Evolutionary conservation across 257 asterid species (phyloP), one percentile per base, ranked within the genome.

Genomic region (Solanum tarapatanum): DNA sequence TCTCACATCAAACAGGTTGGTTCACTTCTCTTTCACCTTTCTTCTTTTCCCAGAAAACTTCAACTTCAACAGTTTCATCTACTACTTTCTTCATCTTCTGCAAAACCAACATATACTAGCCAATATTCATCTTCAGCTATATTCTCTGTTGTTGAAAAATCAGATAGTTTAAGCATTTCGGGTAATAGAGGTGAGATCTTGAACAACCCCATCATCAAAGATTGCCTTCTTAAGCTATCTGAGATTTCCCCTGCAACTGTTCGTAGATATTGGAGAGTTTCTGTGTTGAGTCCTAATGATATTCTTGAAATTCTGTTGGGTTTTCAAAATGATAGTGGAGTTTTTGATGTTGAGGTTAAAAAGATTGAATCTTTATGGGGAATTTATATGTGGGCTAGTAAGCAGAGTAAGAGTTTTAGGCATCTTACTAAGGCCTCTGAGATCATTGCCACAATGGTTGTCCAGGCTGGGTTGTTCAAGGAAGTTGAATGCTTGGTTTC

Each of bases 391-490:
- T 92, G 93, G 97, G 96, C 94, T 30, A 90, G 92, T 83, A 89
- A 90, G 86, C 91, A 93, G 62, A 55, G 72, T 89, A 68, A 84
- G 90, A 94, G 75, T 28, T 92, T 93, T 89, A 90, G 89, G 87
- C 98, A 97, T 91, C 91, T 92, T 69, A 92, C 94, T 32, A 88
- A 24, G 68, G 91, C 98, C 37, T 93, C 94, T 87, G 92, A 91
- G 86, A 92, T 96, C 86, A 96, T 97, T 96, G 95, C 96, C 21
- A 89, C 94, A 33, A 89, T 95, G 94, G 97, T 97, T 88, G 96
- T 91, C 43, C 95, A 88, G 79, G 93, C 88, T 45, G 93, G 94
- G 72, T 87, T 91, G 82, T 92, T 89, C 89, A 83, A 84, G 80
- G 98, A 96, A 89, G 93, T 89, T 76, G 99, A 97, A 72, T 86